phyloP scores from a whole-genome alignment of 352 stramenopile species.

The Pythium dissotocum region DNA sequence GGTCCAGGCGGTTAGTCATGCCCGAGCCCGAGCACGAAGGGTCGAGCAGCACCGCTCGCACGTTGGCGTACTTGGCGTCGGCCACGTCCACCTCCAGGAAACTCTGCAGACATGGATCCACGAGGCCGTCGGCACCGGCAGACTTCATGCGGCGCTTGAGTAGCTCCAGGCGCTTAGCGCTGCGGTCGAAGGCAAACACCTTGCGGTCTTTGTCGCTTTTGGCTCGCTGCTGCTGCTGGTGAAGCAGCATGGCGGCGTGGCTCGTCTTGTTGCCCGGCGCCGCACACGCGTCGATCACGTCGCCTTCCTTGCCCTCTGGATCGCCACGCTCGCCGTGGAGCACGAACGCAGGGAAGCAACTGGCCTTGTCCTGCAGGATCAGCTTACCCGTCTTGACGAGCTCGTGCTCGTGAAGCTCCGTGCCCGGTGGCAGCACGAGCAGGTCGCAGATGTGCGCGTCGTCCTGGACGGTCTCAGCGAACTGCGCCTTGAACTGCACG shows the following conservation, averaged over 20 bases:
- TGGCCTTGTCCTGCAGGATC: slow-evolving; percentile 97
- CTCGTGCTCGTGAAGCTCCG: slow-evolving; percentile 82
- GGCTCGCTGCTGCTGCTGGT: slow-evolving; percentile 57
- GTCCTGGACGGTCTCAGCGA: slow-evolving; percentile 43
- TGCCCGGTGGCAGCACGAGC: slow-evolving; percentile 89
- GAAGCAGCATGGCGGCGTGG: slow-evolving; percentile 93
- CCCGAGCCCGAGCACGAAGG: slow-evolving; percentile 96
- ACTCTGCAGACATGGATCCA: slow-evolving; percentile 87
- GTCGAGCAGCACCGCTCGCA: slow-evolving; percentile 94
- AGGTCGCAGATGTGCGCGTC: slow-evolving; percentile 91
- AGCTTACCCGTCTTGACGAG: slow-evolving; percentile 86
- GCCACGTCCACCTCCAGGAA: slow-evolving; percentile 90
- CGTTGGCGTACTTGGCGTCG: slow-evolving; percentile 79
- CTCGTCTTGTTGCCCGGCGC: slow-evolving; percentile 99
- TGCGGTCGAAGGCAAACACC: slow-evolving; percentile 95
- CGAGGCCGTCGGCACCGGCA: slow-evolving; percentile 70
- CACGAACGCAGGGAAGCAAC: slow-evolving; percentile 96
- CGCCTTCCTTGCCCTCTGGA: slow-evolving; percentile 46
- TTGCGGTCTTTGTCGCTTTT: slow-evolving; percentile 46
- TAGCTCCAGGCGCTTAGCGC: slow-evolving; percentile 81
- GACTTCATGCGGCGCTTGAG: slow-evolving; percentile 88
- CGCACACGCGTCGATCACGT: slow-evolving; percentile 96
- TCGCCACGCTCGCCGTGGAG: slow-evolving; percentile 81
- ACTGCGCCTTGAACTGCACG: slow-evolving; percentile 49
- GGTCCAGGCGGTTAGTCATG: slow-evolving; percentile 93